Base-by-base conservation (phyloP, 805 yeast species). In the Yamadazyma tumulicola region DNA sequence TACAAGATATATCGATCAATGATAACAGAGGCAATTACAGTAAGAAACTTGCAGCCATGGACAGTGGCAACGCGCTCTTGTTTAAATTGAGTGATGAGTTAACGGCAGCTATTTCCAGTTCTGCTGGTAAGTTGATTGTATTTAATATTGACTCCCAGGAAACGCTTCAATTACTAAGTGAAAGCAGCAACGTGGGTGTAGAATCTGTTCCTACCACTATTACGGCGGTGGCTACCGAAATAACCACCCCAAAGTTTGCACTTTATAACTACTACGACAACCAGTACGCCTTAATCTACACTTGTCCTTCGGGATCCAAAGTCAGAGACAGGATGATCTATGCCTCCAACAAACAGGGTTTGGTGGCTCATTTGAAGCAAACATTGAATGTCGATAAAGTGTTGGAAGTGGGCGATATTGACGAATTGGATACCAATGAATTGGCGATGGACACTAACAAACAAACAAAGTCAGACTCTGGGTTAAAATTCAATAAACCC, bases 321-420 rank as follows among this genome's bases (percentile, higher is more conserved):
- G 93, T 93, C 26, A 84, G 81, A 57, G 93, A 88, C 34, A 74
- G 97, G 49, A 91, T 91, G 97, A 57, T 88, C 32, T 87, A 88
- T 52, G 97, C 98, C 1, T 75, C 95, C 3, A 82, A 81, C 42
- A 82, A 79, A 52, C 70, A 68, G 34, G 83, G 81, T 6, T 69
- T 83, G 35, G 57, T 79, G 21, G 68, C 65, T 29, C 67, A 72
- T 38, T 61, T 84, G 51, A 66, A 70, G 40, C 42, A 52, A 13
- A 38, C 51, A 6, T 60, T 59, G 28, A 54, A 54, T 7, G 55
- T 80, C 16, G 67, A 67, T 22, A 74, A 74, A 32, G 55, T 68
- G 9, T 52, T 83, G 15, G 93, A 84, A 54, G 78, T 80, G 35
- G 93, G 93, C 8, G 91, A 84, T 52, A 61, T 83, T 12, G 73